Evolutionary conservation across 306 rosid species (phyloP), one percentile per base, ranked within the genome.

Genomic region (Lagenaria siceraria): DNA sequence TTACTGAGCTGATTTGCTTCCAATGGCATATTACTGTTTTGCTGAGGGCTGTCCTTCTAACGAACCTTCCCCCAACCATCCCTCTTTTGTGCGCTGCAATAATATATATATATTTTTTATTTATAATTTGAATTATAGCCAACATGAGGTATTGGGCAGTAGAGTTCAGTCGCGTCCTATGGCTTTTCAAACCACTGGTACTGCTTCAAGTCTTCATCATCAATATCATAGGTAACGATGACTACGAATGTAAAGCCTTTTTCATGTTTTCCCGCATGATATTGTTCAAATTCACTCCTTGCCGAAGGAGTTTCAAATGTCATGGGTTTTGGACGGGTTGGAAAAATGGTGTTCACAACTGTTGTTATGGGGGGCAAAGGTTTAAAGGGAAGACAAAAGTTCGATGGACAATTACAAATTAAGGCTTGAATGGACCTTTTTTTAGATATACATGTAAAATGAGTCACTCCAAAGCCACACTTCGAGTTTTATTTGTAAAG

Each of bases 121-220:
- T 35, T 68, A 10, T 77, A 65, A 10, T 66, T 74, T 49, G n/a
- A 35, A 78, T 19, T 40, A 24, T 64, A 81, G 87, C 43, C 78
- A 74, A 27, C 78, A 64, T 17, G 82, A 55, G 66, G 58, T 40
- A 56, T 25, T 48, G 59, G 43, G 69, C 43, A 62, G 70, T 74
- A 49, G 64, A 33, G 70, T 54, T 27, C 82, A 9, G 27, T 75
- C 80, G 15, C 65, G 74, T 2, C 71, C 29, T 27, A 43, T 56
- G 74, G 59, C 43, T 70, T 75, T 60, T 43, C 71, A 68, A 64
- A 53, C 35, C 8, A 27, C 78, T 31, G 80, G 49, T 43, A 65
- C 80, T 27, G 78, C 65, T 12, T 61, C 80, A 48, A 76, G 42
- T 75, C 35, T 35, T 24, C 29, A 46, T 18, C 58, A 75, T 24